phyloP scores from a whole-genome alignment of 345 rosid species.

The Xanthoceras sorbifolium region DNA sequence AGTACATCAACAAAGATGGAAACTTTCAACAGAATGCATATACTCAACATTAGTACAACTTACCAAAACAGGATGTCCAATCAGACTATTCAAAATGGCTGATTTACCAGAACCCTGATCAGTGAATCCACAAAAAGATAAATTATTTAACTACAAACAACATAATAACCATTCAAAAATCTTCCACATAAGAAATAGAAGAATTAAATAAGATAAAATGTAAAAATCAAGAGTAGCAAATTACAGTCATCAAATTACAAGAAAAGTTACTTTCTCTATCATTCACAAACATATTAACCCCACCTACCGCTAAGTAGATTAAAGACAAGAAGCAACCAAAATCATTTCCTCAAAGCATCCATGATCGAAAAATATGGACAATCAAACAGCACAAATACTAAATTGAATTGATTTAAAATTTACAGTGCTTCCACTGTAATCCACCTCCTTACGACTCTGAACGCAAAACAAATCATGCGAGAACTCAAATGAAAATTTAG shows the following conservation, averaged over 20 bases:
- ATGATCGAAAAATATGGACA: background rate
- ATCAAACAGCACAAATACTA: background rate
- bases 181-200: background rate
- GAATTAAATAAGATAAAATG: background rate
- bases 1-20: constrained; percentile 11
- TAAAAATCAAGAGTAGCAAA: background rate
- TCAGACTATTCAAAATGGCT: constrained; percentile 85
- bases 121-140: constrained; percentile 12
- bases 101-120: constrained; percentile 99
- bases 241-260: background rate
- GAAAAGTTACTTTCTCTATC: background rate
- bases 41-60: constrained; percentile 31
- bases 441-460: background rate
- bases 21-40: constrained; percentile 12
- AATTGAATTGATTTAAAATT: background rate
- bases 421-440: background rate
- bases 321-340: background rate
- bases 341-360: background rate
- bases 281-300: background rate
- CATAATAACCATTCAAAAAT: constrained; percentile 7
- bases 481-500: background rate
- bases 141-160: background rate
- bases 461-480: background rate
- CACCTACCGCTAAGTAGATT: background rate
- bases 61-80: constrained; percentile 97